Evolutionary conservation across 1,284 basidiomycete genomes (phyloP).

Genomic region (Chalciporus piperatoides): DNA sequence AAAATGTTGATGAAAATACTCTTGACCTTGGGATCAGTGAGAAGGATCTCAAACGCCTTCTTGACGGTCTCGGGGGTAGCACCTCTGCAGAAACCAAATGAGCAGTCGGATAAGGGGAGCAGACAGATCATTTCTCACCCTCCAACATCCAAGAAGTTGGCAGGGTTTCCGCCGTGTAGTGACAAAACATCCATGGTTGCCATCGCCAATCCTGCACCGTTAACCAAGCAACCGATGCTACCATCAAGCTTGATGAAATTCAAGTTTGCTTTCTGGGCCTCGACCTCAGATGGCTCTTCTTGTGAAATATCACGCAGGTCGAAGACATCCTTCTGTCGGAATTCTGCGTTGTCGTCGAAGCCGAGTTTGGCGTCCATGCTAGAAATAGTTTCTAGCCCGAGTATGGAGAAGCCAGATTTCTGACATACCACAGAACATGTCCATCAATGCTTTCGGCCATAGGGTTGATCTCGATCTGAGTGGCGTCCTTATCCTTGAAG

Average conservation of each 20-base stretch:
- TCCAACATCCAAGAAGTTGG: conserved; percentile 98
- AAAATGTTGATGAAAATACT: conserved; percentile 99
- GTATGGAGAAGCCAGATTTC: conserved; percentile 6
- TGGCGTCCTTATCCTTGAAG: conserved; percentile 99
- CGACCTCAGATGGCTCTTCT: conserved; percentile 96
- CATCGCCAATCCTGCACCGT: conserved; percentile 99
- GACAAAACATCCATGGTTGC: conserved; percentile 99
- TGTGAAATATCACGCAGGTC: conserved; percentile 88
- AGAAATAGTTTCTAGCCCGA: conserved; percentile 10
- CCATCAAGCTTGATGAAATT: conserved; percentile 99
- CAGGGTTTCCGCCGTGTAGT: conserved; percentile 92
- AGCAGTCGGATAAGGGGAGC: conserved; percentile 5
- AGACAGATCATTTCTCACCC: conserved; percentile 47
- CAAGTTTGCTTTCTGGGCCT: conserved; percentile 90
- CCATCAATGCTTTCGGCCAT: conserved; percentile 95
- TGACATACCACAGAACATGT: conserved; percentile 81
- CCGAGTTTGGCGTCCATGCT: conserved; percentile 99
- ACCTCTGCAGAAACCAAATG: conserved; percentile 51
- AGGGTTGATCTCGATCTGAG: conserved; percentile 99
- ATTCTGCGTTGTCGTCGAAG: conserved; percentile 99
- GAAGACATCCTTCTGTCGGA: conserved; percentile 93
- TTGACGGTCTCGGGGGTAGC: conserved; percentile 99
- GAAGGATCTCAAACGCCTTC: conserved; percentile 96
- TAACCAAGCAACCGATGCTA: conserved; percentile 96
- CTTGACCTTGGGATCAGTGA: conserved; percentile 90